Conservation (phyloP, 2,329 filamentous ascomycete species). For the Beauveria rudraprayagi region DNA sequence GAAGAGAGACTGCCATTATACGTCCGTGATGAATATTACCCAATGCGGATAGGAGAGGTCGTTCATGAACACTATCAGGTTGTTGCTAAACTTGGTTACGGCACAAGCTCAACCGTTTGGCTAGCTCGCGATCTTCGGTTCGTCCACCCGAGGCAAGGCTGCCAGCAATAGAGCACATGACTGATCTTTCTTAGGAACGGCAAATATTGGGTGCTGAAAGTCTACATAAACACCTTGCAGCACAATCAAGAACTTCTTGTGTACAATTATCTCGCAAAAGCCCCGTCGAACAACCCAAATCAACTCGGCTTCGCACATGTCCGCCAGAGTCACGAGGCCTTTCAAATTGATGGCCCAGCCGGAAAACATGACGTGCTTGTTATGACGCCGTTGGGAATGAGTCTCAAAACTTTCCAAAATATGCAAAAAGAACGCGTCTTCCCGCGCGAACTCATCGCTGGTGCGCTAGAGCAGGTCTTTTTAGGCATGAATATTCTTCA, state of each 20-base stretch:
- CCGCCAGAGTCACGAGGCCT: conserved; percentile 25
- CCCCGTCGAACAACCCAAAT: background rate
- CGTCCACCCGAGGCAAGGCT: background rate
- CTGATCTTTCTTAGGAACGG: background rate
- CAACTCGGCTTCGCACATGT: conserved; percentile 18
- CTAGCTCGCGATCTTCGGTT: conserved; percentile 28
- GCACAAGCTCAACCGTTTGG: conserved; percentile 35
- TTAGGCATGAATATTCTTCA: background rate
- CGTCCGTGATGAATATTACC: conserved; percentile 25
- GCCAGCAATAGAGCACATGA: background rate
- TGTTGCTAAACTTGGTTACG: conserved; percentile 35
- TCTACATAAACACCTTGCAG: conserved; percentile 23
- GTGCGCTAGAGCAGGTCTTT: background rate
- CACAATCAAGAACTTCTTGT: conserved; percentile 22
- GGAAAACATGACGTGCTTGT: conserved; percentile 27
- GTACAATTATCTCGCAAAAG: conserved; percentile 21
- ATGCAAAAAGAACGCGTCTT: conserved; percentile 15
- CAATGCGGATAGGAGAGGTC: conserved; percentile 26
- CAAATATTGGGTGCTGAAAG: conserved; percentile 22
- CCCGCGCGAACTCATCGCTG: background rate
- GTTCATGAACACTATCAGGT: conserved; percentile 27
- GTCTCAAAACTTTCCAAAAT: conserved; percentile 26
- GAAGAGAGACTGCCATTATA: conserved; percentile 22
- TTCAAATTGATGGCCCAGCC: conserved; percentile 22
- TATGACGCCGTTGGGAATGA: conserved; percentile 30